Percentiles rank a stretch among this genome's conserved stretches.
phyloP scores from a whole-genome alignment of 1,284 basidiomycete species.

The Cutaneotrichosporon spelunceum region DNA sequence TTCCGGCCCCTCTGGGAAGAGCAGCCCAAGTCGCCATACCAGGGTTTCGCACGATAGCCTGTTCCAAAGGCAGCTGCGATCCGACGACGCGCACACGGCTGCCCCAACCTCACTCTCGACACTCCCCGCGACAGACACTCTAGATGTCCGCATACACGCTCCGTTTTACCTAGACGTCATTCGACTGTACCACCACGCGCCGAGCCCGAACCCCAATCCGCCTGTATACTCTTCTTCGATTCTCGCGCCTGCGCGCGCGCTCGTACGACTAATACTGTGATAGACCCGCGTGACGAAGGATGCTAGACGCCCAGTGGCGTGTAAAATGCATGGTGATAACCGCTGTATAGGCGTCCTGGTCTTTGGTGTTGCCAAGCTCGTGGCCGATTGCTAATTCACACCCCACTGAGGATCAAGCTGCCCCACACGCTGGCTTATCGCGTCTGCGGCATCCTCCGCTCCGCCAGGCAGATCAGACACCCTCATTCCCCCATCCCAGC shows the following conservation, averaged over 20 bases:
- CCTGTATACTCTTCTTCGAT: not conserved
- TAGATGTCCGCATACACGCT: not conserved
- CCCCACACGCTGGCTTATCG: not conserved
- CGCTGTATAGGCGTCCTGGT: not conserved
- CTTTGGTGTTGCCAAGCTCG: not conserved
- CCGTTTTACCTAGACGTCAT: not conserved
- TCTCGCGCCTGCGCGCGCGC: not conserved
- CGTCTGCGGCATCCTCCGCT: not conserved
- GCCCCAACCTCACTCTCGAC: not conserved
- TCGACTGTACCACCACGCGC: not conserved
- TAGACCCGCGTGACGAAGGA: not conserved
- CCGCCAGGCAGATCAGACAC: not conserved
- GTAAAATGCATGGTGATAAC: not conserved
- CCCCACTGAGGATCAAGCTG: not conserved
- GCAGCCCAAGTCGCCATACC: constrained; percentile 13
- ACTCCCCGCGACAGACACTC: not conserved
- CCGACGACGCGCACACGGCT: not conserved
- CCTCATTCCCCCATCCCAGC: no score
- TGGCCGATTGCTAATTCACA: not conserved
- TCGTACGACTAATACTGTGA: not conserved
- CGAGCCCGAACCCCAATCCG: not conserved
- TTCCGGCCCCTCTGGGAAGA: constrained; percentile 41
- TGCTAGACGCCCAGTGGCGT: not conserved
- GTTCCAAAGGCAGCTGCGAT: not conserved
- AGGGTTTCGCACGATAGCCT: constrained; percentile 14